phyloP scores from a whole-genome alignment of 164 flowering plant species.

The Vitis cinerea region DNA sequence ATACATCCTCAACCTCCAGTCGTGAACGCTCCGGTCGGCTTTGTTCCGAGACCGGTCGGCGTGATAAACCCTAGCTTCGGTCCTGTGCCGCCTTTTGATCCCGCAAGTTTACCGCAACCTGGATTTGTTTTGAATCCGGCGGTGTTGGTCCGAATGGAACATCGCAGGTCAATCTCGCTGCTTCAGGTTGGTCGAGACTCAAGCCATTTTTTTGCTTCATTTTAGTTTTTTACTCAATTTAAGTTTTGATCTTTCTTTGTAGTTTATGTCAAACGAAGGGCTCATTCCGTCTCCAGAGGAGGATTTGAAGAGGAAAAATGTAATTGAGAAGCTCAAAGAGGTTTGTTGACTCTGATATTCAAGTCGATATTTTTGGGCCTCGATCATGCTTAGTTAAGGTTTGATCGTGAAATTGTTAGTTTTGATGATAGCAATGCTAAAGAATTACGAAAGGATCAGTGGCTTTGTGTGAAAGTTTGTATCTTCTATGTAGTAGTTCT shows the following conservation, averaged over 20 bases:
- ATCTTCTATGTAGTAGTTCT: background rate
- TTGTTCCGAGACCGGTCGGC: background rate
- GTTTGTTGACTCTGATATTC: constrained; percentile 15
- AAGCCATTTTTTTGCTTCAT: background rate
- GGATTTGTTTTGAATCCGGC: background rate
- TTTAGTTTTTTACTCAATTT: background rate
- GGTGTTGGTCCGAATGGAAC: constrained; percentile 14
- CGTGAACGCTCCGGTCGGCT: background rate
- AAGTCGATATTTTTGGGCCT: too few species aligned
- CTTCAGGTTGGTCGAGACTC: constrained; percentile 13
- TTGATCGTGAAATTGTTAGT: too few species aligned
- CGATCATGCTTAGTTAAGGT: too few species aligned
- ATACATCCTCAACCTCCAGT: background rate
- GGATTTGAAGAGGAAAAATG: constrained; percentile 40
- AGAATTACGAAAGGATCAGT: too few species aligned
- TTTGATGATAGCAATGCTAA: too few species aligned
- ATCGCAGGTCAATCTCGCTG: constrained; percentile 19
- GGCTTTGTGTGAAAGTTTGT: too few species aligned
- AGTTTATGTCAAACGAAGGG: constrained; percentile 50
- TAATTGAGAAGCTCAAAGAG: constrained; percentile 49
- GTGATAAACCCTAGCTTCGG: constrained; percentile 4
- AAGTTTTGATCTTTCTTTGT: constrained; percentile 4
- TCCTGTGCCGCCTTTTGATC: background rate
- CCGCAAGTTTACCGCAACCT: background rate
- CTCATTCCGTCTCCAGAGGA: constrained; percentile 49